Evolutionary conservation across 2,329 filamentous ascomycete species (phyloP).

Genomic region (Drechmeria coniospora): DNA sequence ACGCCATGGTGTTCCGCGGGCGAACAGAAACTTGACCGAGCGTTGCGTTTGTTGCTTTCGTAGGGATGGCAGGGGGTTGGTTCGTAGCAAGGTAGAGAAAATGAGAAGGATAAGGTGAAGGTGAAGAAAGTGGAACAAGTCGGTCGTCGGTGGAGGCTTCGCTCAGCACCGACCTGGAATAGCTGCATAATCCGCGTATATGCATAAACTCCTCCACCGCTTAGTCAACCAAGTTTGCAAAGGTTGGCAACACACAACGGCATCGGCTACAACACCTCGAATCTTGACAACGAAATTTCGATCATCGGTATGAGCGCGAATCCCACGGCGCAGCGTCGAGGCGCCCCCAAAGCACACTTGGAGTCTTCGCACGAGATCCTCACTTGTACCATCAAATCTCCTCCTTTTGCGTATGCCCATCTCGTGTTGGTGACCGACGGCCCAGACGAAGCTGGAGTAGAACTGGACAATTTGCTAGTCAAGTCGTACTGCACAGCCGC

Average conservation of each 20-base stretch:
- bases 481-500: slow-evolving; percentile 48
- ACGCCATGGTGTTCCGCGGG: slow-evolving; percentile 1
- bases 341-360: slow-evolving; percentile 14
- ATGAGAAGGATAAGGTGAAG: too few species aligned
- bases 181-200: too few species aligned
- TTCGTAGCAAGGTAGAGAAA: neutral
- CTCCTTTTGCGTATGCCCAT: slow-evolving; percentile 41
- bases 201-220: too few species aligned
- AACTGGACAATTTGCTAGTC: slow-evolving; percentile 46
- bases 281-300: too few species aligned
- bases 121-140: too few species aligned
- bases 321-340: slow-evolving; percentile 6
- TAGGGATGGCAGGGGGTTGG: neutral
- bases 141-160: too few species aligned
- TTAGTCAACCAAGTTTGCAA: too few species aligned
- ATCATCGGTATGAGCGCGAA: too few species aligned
- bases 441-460: slow-evolving; percentile 7
- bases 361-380: slow-evolving; percentile 31
- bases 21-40: neutral
- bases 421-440: slow-evolving; percentile 28
- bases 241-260: too few species aligned
- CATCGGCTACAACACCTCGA: too few species aligned
- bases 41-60: neutral
- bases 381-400: slow-evolving; percentile 33
- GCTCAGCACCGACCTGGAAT: too few species aligned